Percentiles rank a stretch among this genome's conserved stretches.
phyloP scores from a whole-genome alignment of 108 stramenopile species.

The Conticribra weissflogii region DNA sequence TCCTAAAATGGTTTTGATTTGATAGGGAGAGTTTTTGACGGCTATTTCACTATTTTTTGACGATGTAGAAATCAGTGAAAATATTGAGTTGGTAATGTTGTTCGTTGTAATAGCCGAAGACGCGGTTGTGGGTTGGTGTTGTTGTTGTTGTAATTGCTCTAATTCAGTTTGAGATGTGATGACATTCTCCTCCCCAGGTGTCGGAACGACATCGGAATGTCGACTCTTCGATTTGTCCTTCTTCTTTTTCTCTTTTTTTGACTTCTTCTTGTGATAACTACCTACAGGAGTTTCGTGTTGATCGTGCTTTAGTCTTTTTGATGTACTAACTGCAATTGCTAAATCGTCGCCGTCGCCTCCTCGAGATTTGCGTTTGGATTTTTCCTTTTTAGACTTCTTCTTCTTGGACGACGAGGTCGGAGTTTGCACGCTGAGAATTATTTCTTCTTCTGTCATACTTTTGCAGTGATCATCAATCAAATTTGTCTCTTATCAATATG shows the following conservation, averaged over 20 bases:
- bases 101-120: neutral
- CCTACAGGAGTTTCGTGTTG: neutral
- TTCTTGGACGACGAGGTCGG: constrained; percentile 25
- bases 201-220: neutral
- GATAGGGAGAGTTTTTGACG: constrained; percentile 25
- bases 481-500: too few species aligned
- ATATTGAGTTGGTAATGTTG: constrained; percentile 11
- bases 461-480: too few species aligned
- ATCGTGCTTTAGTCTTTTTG: neutral
- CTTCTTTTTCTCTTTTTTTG: constrained; percentile 33
- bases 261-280: constrained; percentile 21
- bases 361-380: constrained; percentile 25
- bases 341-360: constrained; percentile 1
- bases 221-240: constrained; percentile 20
- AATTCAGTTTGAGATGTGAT: neutral
- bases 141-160: neutral
- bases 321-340: neutral
- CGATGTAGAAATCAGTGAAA: constrained; percentile 21
- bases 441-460: too few species aligned
- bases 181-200: neutral
- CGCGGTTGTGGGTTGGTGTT: neutral
- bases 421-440: too few species aligned
- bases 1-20: constrained; percentile 46
- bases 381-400: constrained; percentile 42
- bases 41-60: neutral